Percentiles rank a stretch among this genome's conserved stretches.
These are phyloP conservation scores for Nematodospora valgi DNA, from an alignment of 805 yeast genomes.

Conservation along the genomic window DNA sequence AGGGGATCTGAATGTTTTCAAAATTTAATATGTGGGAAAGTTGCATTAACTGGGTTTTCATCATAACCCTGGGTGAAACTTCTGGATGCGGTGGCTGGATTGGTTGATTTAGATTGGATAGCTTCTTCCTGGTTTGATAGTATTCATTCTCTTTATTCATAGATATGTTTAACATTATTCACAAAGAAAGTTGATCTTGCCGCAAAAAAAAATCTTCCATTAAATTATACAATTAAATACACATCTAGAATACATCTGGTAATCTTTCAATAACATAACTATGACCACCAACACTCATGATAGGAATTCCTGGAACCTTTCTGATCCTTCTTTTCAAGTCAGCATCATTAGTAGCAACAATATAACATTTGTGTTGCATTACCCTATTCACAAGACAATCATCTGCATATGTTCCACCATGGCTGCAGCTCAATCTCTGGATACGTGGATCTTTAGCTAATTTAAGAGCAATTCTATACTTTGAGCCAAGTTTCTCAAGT, in stretches of 20 bases:
- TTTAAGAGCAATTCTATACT: constrained; percentile 86
- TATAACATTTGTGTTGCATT: constrained; percentile 92
- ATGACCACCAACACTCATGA: constrained; percentile 95
- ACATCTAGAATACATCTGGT: constrained; percentile 85
- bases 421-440: constrained; percentile 81
- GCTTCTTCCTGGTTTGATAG: too few species aligned
- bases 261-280: constrained; percentile 89
- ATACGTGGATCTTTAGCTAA: constrained; percentile 94
- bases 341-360: constrained; percentile 98
- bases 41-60: too few species aligned
- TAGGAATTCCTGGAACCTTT: constrained; percentile 95
- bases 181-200: too few species aligned
- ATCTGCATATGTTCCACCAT: constrained; percentile 97
- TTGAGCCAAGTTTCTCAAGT: constrained; percentile 92
- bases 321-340: constrained; percentile 90
- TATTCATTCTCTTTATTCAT: too few species aligned
- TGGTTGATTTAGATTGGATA: too few species aligned
- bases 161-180: too few species aligned
- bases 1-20: too few species aligned
- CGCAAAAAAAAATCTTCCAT: too few species aligned
- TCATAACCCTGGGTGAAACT: too few species aligned
- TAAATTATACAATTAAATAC: too few species aligned
- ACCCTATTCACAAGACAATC: constrained; percentile 93
- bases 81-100: too few species aligned
- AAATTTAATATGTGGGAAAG: too few species aligned